Evolutionary conservation across 2,329 filamentous ascomycete genomes (phyloP), one percentile per base, ranked within the genome.

Genomic region (Pseudocercospora eumusae): DNA sequence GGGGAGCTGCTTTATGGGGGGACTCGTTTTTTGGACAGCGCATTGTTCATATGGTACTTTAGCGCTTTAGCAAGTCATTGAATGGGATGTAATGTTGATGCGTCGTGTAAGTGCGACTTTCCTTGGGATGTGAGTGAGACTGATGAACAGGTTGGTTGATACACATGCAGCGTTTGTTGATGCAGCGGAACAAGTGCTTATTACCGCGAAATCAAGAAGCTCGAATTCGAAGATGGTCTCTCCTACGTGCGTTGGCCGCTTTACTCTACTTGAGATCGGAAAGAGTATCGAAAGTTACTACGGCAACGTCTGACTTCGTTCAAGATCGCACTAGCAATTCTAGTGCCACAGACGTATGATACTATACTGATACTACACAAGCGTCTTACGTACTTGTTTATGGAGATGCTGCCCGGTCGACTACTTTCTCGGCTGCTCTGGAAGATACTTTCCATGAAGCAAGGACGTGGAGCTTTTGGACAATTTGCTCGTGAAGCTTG

Each of bases 211-310:
- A 54, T 67, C 33, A 15, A 28, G 0, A 11, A 53, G 0, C 50
- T 67, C 2, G 25, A 45, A 13, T 65, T 67, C 44, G 59, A 59
- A 15, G 67, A 69, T 53, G 65, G 62, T 3, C 67, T 62, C 56
- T 59, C n/a, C 15, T n/a, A n/a, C n/a, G n/a, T 66, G 64, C 50
- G 60, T 66, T 15, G 64, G 45, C 7, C 58, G 66, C 2, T 66
- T 65, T 55, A 60, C 59, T 0, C 50, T n/a, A n/a, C n/a, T n/a
- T n/a, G 65, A 20, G 53, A 65, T 27, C 50, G 18, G 21, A 15
- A 45, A 1, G 56, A 64, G 45, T 4, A 15, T 47, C 20, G 66
- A 67, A 31, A 64, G 63, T n/a, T 25, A 61, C 61, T 21, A 21
- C 50, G 18, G 66, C 62, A 3, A 65, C 64, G 0, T 55, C 60